phyloP scores from a whole-genome alignment of 306 rosid species.

The Pyrus bretschneideri region DNA sequence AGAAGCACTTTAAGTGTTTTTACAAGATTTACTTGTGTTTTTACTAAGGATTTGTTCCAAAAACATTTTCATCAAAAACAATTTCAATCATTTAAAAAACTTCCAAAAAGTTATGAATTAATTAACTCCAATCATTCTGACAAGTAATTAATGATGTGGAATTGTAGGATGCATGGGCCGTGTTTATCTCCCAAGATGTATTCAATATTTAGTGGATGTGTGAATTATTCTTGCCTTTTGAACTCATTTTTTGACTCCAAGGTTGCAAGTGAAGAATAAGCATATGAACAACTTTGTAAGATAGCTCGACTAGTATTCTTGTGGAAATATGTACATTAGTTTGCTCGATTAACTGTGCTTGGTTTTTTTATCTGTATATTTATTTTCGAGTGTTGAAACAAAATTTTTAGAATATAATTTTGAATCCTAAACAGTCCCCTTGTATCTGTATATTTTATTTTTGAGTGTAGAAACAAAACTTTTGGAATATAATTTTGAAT shows the following conservation, averaged over 20 bases:
- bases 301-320: background rate
- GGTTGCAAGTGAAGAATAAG: background rate
- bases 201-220: constrained; percentile 25
- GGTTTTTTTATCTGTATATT: background rate
- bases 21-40: no score
- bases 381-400: background rate
- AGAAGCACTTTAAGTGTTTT: no score
- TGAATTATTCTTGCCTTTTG: background rate
- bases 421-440: background rate
- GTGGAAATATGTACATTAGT: background rate
- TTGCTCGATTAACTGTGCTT: background rate
- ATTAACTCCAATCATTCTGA: background rate
- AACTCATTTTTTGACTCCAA: constrained; percentile 5
- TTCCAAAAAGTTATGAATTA: background rate
- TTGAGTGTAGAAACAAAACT: background rate
- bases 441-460: background rate
- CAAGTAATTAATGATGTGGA: background rate
- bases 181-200: constrained; percentile 67
- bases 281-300: background rate
- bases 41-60: no score
- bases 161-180: constrained; percentile 82
- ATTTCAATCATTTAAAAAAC: no score
- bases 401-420: no score
- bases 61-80: no score
- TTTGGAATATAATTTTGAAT: no score